Conservation (phyloP, 805 yeast genomes). For the Torulaspora delbrueckii region DNA sequence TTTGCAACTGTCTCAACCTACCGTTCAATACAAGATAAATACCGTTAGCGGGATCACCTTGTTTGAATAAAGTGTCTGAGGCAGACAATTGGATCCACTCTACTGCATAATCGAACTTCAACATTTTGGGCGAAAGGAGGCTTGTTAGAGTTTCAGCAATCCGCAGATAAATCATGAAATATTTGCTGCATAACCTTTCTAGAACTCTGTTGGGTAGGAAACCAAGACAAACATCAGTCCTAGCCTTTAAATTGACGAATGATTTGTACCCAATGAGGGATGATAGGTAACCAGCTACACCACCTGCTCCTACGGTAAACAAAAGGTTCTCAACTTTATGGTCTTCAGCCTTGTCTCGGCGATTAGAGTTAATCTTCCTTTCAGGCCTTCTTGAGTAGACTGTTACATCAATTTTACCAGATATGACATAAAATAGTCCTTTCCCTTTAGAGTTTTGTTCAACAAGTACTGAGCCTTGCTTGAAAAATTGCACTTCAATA, state of each 20-base stretch:
- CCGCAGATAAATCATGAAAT: conserved; percentile 68
- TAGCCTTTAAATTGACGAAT: conserved; percentile 63
- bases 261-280: conserved; percentile 76
- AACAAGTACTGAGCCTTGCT: conserved; percentile 53
- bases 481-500: conserved; percentile 50
- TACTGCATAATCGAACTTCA: conserved; percentile 80
- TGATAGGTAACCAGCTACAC: conserved; percentile 83
- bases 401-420: conserved; percentile 66
- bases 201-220: conserved; percentile 58
- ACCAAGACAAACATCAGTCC: conserved; percentile 62
- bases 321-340: conserved; percentile 29
- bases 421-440: conserved; percentile 76
- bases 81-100: conserved; percentile 95
- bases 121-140: conserved; percentile 60
- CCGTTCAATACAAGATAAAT: conserved; percentile 88
- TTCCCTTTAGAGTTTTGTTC: conserved; percentile 60
- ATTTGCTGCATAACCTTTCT: conserved; percentile 65
- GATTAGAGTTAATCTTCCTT: background rate
- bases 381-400: conserved; percentile 4
- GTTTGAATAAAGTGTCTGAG: conserved; percentile 71
- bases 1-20: conserved; percentile 60
- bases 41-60: conserved; percentile 86
- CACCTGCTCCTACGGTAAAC: conserved; percentile 66
- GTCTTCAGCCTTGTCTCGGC: background rate
- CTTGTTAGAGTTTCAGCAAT: conserved; percentile 68